Evolutionary conservation across 2,329 filamentous ascomycete genomes (phyloP).

Genomic region (Onygenales sp.): DNA sequence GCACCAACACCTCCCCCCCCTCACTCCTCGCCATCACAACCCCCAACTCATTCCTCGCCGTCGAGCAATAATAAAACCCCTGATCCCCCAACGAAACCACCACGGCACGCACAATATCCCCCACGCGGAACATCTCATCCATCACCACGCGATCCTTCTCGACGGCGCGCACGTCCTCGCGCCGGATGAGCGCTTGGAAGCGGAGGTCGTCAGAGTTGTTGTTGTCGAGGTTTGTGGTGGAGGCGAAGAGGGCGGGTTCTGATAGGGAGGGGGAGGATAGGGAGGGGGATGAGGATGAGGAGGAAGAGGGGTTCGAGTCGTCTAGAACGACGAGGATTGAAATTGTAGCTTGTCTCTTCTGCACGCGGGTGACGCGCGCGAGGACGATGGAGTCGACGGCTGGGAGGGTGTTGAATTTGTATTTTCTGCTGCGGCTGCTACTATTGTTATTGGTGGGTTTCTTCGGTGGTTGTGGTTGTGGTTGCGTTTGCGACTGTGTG

Average conservation of each 20-base stretch:
- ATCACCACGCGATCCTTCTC: slow-evolving; percentile 94
- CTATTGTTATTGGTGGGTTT: slow-evolving; percentile 6
- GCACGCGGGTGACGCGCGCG: slow-evolving; percentile 75
- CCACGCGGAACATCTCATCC: slow-evolving; percentile 81
- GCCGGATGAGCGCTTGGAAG: slow-evolving; percentile 75
- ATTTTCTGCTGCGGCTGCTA: not conserved
- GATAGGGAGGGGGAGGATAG: slow-evolving; percentile 16
- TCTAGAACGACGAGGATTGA: slow-evolving; percentile 76
- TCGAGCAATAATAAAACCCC: slow-evolving; percentile 89
- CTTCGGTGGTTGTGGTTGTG: slow-evolving; percentile 11
- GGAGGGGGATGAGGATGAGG: slow-evolving; percentile 24
- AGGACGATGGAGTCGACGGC: slow-evolving; percentile 73
- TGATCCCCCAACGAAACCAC: slow-evolving; percentile 92
- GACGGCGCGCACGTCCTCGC: slow-evolving; percentile 86
- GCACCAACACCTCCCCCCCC: slow-evolving; percentile 80
- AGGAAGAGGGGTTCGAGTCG: slow-evolving; percentile 13
- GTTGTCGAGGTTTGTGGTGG: slow-evolving; percentile 28
- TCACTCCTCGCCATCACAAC: slow-evolving; percentile 91
- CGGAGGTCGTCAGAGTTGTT: slow-evolving; percentile 51
- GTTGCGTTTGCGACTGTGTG: not conserved
- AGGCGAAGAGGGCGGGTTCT: not conserved
- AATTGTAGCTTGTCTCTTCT: slow-evolving; percentile 73
- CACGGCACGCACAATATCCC: slow-evolving; percentile 78
- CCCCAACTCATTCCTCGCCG: slow-evolving; percentile 80
- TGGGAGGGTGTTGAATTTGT: slow-evolving; percentile 65